Evolutionary conservation across 2,329 filamentous ascomycete genomes (phyloP).

Genomic region (Lasiodiplodia sp.): DNA sequence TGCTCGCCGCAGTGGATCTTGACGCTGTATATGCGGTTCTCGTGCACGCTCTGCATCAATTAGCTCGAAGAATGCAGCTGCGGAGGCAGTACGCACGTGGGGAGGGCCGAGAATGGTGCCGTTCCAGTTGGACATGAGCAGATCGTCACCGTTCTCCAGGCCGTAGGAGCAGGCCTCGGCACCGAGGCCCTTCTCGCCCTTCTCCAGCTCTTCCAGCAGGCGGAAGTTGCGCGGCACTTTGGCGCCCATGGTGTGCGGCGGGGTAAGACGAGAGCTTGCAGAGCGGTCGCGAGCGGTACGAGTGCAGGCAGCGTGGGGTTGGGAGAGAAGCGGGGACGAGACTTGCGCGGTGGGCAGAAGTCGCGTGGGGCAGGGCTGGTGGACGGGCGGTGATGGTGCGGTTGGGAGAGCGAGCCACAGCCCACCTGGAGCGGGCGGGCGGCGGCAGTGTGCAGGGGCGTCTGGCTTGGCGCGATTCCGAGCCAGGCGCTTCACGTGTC

Average conservation of each 20-base stretch:
- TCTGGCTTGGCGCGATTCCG: conserved; percentile 13
- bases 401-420: conserved; percentile 10
- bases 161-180: conserved; percentile 99
- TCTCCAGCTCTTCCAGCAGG: conserved; percentile 95
- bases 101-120: conserved; percentile 96
- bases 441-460: neutral
- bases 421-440: conserved; percentile 8
- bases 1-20: conserved; percentile 92
- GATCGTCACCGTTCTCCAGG: conserved; percentile 89
- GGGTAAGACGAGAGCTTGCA: conserved; percentile 3
- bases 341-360: neutral
- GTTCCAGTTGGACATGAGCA: conserved; percentile 98
- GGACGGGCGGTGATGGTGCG: conserved; percentile 1
- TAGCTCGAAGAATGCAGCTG: conserved; percentile 25
- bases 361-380: neutral
- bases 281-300: neutral
- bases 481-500: conserved; percentile 26
- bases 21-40: conserved; percentile 98
- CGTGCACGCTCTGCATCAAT: conserved; percentile 78
- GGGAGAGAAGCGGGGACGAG: neutral
- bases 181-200: conserved; percentile 96
- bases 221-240: conserved; percentile 96
- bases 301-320: neutral
- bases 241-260: conserved; percentile 59
- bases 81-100: conserved; percentile 70